phyloP scores from a whole-genome alignment of 2,329 filamentous ascomycete species.

The Penicillium sp. region DNA sequence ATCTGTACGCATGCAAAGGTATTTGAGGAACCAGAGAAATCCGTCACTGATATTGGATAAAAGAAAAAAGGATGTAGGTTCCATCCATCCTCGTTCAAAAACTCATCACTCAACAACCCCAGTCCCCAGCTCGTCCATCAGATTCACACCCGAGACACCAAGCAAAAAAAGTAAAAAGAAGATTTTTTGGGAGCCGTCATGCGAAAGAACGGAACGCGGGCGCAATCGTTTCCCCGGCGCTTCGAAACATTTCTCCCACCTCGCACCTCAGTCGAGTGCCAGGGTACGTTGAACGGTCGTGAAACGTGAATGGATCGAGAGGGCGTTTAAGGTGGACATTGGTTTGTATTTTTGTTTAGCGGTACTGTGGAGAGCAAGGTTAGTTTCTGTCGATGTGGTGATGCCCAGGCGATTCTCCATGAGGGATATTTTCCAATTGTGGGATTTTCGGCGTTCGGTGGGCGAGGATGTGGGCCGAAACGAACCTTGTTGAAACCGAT shows the following conservation, averaged over 20 bases:
- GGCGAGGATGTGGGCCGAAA: conserved; percentile 29
- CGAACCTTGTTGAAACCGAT: conserved; percentile 71
- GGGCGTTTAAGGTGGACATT: conserved; percentile 28
- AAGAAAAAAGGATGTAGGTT: conserved; percentile 32
- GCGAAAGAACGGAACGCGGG: conserved; percentile 21
- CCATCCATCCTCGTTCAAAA: conserved; percentile 34
- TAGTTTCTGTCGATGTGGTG: neutral
- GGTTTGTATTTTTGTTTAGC: conserved; percentile 34
- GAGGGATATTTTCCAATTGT: neutral
- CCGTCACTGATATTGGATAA: conserved; percentile 39
- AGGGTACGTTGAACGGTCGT: conserved; percentile 36
- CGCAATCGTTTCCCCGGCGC: conserved; percentile 19
- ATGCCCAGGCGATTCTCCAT: neutral
- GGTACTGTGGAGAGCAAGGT: conserved; percentile 32
- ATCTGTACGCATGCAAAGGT: conserved; percentile 3
- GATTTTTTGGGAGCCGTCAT: conserved; percentile 25
- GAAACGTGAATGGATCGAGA: conserved; percentile 36
- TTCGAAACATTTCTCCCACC: conserved; percentile 28
- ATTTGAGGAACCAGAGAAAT: conserved; percentile 27
- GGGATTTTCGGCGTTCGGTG: neutral
- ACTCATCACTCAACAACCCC: conserved; percentile 39
- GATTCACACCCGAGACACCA: conserved; percentile 24
- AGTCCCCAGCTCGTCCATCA: conserved; percentile 30
- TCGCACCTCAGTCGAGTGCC: conserved; percentile 30
- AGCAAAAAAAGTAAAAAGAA: conserved; percentile 12